Percentiles rank a stretch among this genome's conserved stretches.
phyloP scores from a whole-genome alignment of 768 basidiomycete species.

The Trametes cubensis region DNA sequence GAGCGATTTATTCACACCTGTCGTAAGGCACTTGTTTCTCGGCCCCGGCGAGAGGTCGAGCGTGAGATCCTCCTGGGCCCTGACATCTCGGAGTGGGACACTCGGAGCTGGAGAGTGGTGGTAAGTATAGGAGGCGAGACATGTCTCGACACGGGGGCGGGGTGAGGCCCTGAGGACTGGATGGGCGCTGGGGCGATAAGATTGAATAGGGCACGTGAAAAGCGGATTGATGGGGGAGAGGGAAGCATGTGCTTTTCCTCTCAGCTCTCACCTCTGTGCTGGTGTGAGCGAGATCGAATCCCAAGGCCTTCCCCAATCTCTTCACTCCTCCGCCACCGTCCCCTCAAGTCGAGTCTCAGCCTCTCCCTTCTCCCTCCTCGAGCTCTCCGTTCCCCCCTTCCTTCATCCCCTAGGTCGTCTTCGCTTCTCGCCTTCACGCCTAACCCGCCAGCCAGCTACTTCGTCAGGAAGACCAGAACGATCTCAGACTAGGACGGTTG shows the following conservation, averaged over 20 bases:
- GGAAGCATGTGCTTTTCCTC: conserved; percentile 21
- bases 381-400: no score
- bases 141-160: no score
- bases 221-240: conserved; percentile 9
- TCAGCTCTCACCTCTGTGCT: not conserved
- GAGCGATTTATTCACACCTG: conserved; percentile 18
- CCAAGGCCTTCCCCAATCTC: not conserved
- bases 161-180: no score
- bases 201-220: conserved; percentile 26
- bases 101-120: not conserved
- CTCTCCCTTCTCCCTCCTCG: not conserved
- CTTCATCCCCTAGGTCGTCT: no score
- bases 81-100: no score
- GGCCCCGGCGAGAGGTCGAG: no score
- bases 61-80: no score
- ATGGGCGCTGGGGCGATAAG: conserved; percentile 16
- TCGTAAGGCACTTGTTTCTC: not conserved
- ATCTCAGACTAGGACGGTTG: no score
- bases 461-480: no score
- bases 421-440: not conserved
- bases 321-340: not conserved
- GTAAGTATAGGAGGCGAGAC: no score
- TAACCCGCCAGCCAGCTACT: no score
- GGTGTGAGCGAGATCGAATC: not conserved
- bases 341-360: not conserved